Percentiles rank a stretch among this genome's conserved stretches.
Evolutionary conservation across 1,284 basidiomycete species (phyloP).

Genomic region (Ganoderma lucidum): DNA sequence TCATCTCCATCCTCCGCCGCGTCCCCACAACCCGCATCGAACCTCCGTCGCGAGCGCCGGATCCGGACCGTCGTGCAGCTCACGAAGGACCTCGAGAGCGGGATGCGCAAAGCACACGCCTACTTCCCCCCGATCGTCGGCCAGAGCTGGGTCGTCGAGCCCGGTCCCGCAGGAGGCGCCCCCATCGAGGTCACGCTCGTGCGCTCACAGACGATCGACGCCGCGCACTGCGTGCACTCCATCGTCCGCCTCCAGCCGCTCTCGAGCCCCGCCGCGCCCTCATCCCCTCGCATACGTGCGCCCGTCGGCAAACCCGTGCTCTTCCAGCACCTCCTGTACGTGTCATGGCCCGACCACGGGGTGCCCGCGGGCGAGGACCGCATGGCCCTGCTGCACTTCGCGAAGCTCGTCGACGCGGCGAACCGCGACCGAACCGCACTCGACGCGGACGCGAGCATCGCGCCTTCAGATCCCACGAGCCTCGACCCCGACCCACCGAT

Average conservation of each 20-base stretch:
- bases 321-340: slow-evolving; percentile 78
- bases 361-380: slow-evolving; percentile 68
- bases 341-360: slow-evolving; percentile 86
- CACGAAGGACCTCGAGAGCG: slow-evolving; percentile 71
- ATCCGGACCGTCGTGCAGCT: slow-evolving; percentile 83
- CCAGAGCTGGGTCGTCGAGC: slow-evolving; percentile 56
- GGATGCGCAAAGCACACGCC: slow-evolving; percentile 73
- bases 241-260: slow-evolving; percentile 49
- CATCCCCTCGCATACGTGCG: slow-evolving; percentile 17
- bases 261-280: background rate
- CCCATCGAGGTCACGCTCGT: slow-evolving; percentile 64
- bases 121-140: slow-evolving; percentile 76
- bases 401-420: slow-evolving; percentile 63
- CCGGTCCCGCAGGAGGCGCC: slow-evolving; percentile 49
- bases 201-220: slow-evolving; percentile 50
- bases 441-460: slow-evolving; percentile 30
- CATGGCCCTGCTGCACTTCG: slow-evolving; percentile 64
- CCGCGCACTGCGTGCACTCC: slow-evolving; percentile 70
- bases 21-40: background rate
- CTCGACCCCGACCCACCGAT: slow-evolving; percentile 71
- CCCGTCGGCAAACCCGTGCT: slow-evolving; percentile 47
- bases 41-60: slow-evolving; percentile 55
- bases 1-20: slow-evolving; percentile 33
- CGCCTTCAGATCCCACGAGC: slow-evolving; percentile 27
- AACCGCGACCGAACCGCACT: slow-evolving; percentile 60